Evolutionary conservation across 225 moss, liverwort and hornwort genomes (phyloP).

Genomic region (Asterella californica): DNA sequence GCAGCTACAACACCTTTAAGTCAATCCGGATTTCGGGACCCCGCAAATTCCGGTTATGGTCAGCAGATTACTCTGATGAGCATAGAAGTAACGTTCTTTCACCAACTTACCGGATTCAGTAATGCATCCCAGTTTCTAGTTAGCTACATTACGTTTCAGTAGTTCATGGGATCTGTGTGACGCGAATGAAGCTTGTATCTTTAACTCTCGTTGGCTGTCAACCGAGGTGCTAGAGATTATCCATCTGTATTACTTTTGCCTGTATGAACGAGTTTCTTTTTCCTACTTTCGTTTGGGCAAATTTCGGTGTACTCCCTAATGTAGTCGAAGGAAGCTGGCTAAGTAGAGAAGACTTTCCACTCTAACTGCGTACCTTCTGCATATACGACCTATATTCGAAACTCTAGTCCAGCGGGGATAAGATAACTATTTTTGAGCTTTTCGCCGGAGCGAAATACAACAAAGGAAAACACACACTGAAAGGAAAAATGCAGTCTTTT

Average conservation of each 20-base stretch:
- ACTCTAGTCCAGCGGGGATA: too few species aligned
- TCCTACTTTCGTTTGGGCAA: not conserved
- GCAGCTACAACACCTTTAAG: conserved; percentile 78
- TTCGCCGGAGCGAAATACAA: too few species aligned
- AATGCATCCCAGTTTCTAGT: not conserved
- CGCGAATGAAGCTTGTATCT: not conserved
- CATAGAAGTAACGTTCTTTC: conserved; percentile 59
- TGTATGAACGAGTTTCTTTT: not conserved
- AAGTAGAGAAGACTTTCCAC: too few species aligned
- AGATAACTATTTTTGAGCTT: too few species aligned
- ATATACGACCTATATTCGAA: too few species aligned
- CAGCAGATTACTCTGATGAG: conserved; percentile 94
- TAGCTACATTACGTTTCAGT: not conserved
- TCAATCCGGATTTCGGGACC: conserved; percentile 95
- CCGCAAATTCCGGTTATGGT: conserved; percentile 83
- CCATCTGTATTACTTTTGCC: too few species aligned
- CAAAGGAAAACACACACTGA: too few species aligned
- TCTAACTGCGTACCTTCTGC: too few species aligned
- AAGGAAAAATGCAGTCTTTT: too few species aligned
- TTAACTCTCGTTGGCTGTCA: not conserved
- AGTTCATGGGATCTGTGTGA: not conserved
- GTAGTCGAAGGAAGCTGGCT: too few species aligned
- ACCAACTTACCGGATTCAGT: not conserved
- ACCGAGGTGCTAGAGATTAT: not conserved
- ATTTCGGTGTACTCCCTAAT: not conserved